These are phyloP conservation scores for Podospora conica DNA, from an alignment of 495 filamentous ascomycete genomes.

Conservation along the genomic window DNA sequence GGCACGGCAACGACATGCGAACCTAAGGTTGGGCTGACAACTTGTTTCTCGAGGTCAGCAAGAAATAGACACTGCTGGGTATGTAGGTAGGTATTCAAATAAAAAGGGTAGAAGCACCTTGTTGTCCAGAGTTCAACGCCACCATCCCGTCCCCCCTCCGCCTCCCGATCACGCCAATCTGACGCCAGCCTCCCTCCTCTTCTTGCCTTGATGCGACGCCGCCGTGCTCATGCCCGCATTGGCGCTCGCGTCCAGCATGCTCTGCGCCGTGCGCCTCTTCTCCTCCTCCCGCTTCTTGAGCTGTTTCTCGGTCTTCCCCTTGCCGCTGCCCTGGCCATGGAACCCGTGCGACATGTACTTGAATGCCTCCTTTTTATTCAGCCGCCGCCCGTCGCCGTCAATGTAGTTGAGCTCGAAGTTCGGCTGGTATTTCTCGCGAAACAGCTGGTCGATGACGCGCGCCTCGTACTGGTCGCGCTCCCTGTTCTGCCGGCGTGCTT, in stretches of 20 bases:
- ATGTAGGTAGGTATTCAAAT: neutral
- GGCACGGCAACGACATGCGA: neutral
- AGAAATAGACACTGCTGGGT: neutral
- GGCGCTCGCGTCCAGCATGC: slow-evolving; percentile 72
- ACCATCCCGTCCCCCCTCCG: neutral
- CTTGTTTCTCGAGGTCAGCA: neutral
- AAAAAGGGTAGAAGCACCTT: neutral
- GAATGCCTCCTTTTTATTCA: slow-evolving; percentile 95
- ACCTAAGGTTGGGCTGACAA: neutral
- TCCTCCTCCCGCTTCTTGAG: slow-evolving; percentile 97
- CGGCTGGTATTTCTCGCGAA: slow-evolving; percentile 81
- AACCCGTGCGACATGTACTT: slow-evolving; percentile 86
- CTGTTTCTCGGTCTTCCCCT: slow-evolving; percentile 95
- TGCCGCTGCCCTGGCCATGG: slow-evolving; percentile 95
- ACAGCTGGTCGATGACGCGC: slow-evolving; percentile 73
- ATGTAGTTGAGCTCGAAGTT: slow-evolving; percentile 84
- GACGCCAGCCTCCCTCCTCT: slow-evolving; percentile 83
- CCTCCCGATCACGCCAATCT: slow-evolving; percentile 54
- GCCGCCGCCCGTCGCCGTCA: slow-evolving; percentile 75
- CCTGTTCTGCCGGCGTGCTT: slow-evolving; percentile 79
- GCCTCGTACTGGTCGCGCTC: slow-evolving; percentile 76
- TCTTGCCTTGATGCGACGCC: slow-evolving; percentile 68
- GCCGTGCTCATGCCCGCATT: slow-evolving; percentile 78
- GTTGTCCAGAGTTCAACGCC: neutral
- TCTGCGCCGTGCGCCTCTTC: slow-evolving; percentile 76